These are phyloP conservation scores for Vigna unguiculata DNA, from an alignment of 306 rosid genomes.

Conservation along the genomic window DNA sequence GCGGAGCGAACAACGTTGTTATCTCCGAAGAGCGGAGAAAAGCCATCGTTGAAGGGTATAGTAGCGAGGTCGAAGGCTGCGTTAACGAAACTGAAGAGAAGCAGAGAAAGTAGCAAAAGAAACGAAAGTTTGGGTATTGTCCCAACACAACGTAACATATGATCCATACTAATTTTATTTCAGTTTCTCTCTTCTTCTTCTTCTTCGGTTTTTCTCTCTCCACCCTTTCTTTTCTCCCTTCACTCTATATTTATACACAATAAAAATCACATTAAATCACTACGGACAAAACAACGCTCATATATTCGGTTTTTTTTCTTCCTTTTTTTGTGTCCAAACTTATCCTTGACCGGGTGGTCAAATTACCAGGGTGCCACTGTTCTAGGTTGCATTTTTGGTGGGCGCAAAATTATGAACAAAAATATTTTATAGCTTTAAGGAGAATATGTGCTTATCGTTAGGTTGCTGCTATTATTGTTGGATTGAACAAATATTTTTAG, in stretches of 20 bases:
- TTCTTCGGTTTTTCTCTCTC: slow-evolving; percentile 36
- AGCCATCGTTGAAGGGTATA: slow-evolving; percentile 75
- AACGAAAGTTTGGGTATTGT: slow-evolving; percentile 30
- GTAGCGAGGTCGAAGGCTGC: slow-evolving; percentile 71
- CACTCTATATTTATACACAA: slow-evolving; percentile 42
- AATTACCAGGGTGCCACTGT: slow-evolving; percentile 37
- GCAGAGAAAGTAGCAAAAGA: slow-evolving; percentile 28
- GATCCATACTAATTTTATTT: slow-evolving; percentile 54
- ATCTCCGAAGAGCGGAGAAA: slow-evolving; percentile 78
- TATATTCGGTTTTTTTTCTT: background rate
- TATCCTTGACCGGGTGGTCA: slow-evolving; percentile 36
- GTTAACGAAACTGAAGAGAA: slow-evolving; percentile 36
- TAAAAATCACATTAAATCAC: slow-evolving; percentile 23
- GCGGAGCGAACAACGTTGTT: slow-evolving; percentile 80
- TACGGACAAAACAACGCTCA: background rate
- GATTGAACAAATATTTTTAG: slow-evolving; percentile 35
- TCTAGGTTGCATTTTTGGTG: slow-evolving; percentile 11
- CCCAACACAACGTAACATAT: slow-evolving; percentile 50
- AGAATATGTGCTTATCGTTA: slow-evolving; percentile 46
- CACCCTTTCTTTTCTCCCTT: slow-evolving; percentile 44
- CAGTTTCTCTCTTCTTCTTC: background rate
- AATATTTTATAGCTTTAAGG: background rate
- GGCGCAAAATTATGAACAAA: slow-evolving; percentile 27
- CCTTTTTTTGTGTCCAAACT: background rate
- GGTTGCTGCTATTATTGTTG: slow-evolving; percentile 38